Conservation (phyloP, 768 basidiomycete genomes). For the Solioccasus polychromus region DNA sequence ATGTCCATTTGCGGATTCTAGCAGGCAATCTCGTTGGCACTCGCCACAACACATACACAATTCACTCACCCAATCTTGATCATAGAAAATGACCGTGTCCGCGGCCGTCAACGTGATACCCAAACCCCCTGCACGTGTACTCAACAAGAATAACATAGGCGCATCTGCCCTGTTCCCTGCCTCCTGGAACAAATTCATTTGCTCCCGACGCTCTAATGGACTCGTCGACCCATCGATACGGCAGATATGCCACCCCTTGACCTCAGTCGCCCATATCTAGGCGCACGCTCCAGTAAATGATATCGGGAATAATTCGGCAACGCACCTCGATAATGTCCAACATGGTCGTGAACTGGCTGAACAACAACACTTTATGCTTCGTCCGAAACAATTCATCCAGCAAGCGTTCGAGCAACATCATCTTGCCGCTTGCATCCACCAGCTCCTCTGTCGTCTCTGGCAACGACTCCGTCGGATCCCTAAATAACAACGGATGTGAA, state of each 20-base stretch:
- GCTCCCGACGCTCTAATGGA: slow-evolving; percentile 75
- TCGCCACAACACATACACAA: background rate
- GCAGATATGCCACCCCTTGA: slow-evolving; percentile 80
- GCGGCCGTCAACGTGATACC: slow-evolving; percentile 92
- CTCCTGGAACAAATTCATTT: slow-evolving; percentile 84
- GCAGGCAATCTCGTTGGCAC: slow-evolving; percentile 3
- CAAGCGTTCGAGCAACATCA: slow-evolving; percentile 91
- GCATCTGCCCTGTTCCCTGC: slow-evolving; percentile 59
- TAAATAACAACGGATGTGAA: slow-evolving; percentile 89
- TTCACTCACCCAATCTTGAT: slow-evolving; percentile 24
- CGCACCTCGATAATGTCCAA: slow-evolving; percentile 88
- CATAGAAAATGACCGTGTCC: slow-evolving; percentile 28
- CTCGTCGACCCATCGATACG: slow-evolving; percentile 89
- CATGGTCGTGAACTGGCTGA: slow-evolving; percentile 96
- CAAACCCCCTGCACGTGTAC: slow-evolving; percentile 92
- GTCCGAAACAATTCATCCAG: slow-evolving; percentile 77
- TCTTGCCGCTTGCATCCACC: slow-evolving; percentile 89
- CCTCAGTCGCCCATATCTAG: slow-evolving; percentile 77
- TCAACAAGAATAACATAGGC: slow-evolving; percentile 79
- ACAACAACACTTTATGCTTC: slow-evolving; percentile 81
- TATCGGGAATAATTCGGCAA: too few species aligned
- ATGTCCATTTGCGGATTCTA: slow-evolving; percentile 96
- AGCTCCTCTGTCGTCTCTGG: slow-evolving; percentile 74
- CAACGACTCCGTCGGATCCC: slow-evolving; percentile 30
- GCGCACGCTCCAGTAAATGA: too few species aligned